These are phyloP conservation scores for Aspergillus puulaauensis DNA, from an alignment of 2,329 filamentous ascomycete species.

Conservation along the genomic window DNA sequence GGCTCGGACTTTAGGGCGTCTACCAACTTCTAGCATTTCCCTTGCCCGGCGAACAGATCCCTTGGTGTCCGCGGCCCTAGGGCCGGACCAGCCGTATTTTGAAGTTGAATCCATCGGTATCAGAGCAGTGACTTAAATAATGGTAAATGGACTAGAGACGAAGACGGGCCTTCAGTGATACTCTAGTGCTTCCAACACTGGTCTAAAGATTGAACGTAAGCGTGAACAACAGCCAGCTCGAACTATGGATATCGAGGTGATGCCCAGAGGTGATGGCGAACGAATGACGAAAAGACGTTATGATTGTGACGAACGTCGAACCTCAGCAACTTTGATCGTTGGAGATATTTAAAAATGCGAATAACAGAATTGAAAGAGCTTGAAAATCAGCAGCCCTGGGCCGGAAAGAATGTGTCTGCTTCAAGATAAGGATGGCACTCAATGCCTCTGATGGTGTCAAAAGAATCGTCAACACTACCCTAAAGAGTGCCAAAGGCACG, in stretches of 20 bases:
- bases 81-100: slow-evolving; percentile 12
- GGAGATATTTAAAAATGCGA: not conserved
- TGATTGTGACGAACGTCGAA: slow-evolving; percentile 2
- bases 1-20: slow-evolving; percentile 21
- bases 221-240: slow-evolving; percentile 10
- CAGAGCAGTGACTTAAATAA: not conserved
- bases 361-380: slow-evolving; percentile 13
- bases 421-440: slow-evolving; percentile 28
- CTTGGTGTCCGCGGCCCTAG: slow-evolving; percentile 21
- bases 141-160: not conserved
- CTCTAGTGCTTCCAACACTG: not conserved
- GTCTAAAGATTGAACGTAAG: not conserved
- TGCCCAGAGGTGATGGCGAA: slow-evolving; percentile 7
- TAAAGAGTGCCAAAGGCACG: not conserved
- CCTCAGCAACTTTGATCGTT: not conserved
- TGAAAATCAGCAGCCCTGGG: slow-evolving; percentile 22
- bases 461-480: slow-evolving; percentile 3
- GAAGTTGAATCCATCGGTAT: slow-evolving; percentile 23
- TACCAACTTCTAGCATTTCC: slow-evolving; percentile 33
- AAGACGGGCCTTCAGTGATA: not conserved
- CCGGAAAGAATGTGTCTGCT: slow-evolving; percentile 19
- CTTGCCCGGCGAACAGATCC: slow-evolving; percentile 39
- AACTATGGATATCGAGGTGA: slow-evolving; percentile 9
- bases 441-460: slow-evolving; percentile 29
- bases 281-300: not conserved